A percentile compares a stretch with the other conserved stretches of the same genome.
These are phyloP conservation scores for Larix kaempferi DNA, from an alignment of 75 land plant species.

Conservation along the genomic window DNA sequence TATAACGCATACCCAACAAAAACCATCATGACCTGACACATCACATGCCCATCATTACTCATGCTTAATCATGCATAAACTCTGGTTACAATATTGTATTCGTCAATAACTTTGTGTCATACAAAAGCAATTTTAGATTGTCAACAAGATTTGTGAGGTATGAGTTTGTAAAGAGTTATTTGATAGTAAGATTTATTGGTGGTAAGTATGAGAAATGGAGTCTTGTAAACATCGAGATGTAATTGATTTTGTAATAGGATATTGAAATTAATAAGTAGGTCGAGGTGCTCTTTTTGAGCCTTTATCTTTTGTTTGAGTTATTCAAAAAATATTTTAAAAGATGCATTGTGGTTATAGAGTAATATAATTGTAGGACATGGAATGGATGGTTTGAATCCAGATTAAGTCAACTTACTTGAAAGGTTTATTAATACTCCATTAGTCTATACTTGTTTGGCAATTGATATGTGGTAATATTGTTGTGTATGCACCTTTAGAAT, in stretches of 20 bases:
- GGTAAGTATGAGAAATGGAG: background rate
- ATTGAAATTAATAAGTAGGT: conserved; percentile 30
- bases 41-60: conserved; percentile 50
- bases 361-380: conserved; percentile 35
- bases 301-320: conserved; percentile 32
- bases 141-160: conserved; percentile 34
- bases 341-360: conserved; percentile 29
- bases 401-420: conserved; percentile 35
- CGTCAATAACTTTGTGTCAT: conserved; percentile 32
- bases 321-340: conserved; percentile 42
- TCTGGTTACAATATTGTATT: conserved; percentile 36
- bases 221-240: no score
- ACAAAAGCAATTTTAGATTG: conserved; percentile 35
- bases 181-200: background rate
- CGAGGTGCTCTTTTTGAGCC: conserved; percentile 26
- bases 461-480: no score
- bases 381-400: conserved; percentile 57
- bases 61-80: conserved; percentile 51
- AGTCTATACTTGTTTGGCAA: no score
- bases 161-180: background rate
- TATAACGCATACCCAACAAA: no score
- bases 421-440: no score
- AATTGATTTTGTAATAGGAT: background rate
- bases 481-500: no score
- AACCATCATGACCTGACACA: conserved; percentile 39